phyloP scores from a whole-genome alignment of 495 filamentous ascomycete species.

The Gamarada debralockiae region DNA sequence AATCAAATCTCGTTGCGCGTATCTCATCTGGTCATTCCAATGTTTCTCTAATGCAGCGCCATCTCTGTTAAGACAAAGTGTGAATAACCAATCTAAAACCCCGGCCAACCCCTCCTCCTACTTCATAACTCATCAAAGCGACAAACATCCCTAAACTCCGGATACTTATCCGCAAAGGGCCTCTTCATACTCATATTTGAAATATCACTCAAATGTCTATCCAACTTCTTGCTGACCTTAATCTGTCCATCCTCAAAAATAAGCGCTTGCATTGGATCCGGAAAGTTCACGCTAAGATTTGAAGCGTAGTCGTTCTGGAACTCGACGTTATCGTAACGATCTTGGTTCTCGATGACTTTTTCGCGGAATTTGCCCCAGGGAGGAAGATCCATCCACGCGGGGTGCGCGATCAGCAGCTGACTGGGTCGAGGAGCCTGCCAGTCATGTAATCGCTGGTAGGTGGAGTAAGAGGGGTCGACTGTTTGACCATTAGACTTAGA shows the following conservation, averaged over 20 bases:
- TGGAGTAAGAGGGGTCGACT: constrained; percentile 23
- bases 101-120: too few relatives aligned
- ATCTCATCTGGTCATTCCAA: too few relatives aligned
- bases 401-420: constrained; percentile 26
- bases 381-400: constrained; percentile 30
- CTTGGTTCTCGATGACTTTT: constrained; percentile 29
- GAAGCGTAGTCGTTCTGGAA: constrained; percentile 27
- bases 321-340: constrained; percentile 27
- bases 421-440: constrained; percentile 23
- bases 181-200: constrained; percentile 24
- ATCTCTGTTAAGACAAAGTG: too few relatives aligned
- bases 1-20: too few relatives aligned
- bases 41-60: too few relatives aligned
- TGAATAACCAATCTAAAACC: too few relatives aligned
- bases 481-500: too few relatives aligned
- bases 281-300: constrained; percentile 26
- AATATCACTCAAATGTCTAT: constrained; percentile 19
- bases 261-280: constrained; percentile 20
- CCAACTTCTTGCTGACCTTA: constrained; percentile 12
- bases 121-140: constrained; percentile 23
- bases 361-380: constrained; percentile 28
- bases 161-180: constrained; percentile 24
- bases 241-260: constrained; percentile 21
- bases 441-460: constrained; percentile 23
- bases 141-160: constrained; percentile 25